Base-by-base conservation (phyloP, 495 filamentous ascomycete species). In the Xylaria palmicola region DNA sequence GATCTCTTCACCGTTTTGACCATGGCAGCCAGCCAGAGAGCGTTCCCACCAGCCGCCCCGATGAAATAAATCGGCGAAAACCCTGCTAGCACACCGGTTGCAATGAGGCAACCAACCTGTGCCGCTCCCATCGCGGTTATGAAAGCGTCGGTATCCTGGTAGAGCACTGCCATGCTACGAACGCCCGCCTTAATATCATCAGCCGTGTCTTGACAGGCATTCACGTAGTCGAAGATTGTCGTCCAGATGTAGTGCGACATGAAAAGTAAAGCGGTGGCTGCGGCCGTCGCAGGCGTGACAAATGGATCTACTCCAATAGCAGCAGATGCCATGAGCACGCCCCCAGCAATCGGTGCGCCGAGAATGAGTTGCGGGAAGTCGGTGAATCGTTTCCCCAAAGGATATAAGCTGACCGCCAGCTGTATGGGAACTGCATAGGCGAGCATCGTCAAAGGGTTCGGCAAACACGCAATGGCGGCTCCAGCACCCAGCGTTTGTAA, bases 141-240 rank as follows among this genome's bases (percentile, higher is more conserved):
- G 34, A 59, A 59, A 3, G 43, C 34, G n/a, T 39, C 19, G 15
- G 45, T 45, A 27, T 74, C 26, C 10, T 47, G 44, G 49, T 70
- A 75, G 24, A 24, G 36, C 20, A 79, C 69, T 7, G 76, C 77
- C 63, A 75, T 66, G 17, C 58, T 59, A 55, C 67, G 68, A n/a
- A 75, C 60, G 10, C 70, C 71, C 4, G 62, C 68, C 56, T 70
- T 61, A 6, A 66, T 9, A 36, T 75, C 70, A 19, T 68, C 69
- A 1, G 20, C 49, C n/a, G 65, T 47, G 51, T 73, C 72, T 49
- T 70, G 70, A 49, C 66, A 66, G 0, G 72, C 71, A 51, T 72
- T 73, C 32, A 75, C 57, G 10, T 68, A 71, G 53, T 75, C 72
- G 45, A 64, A 72, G 17, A 70, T 66, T 12, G 72, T 56, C 22